Percentiles rank a stretch among this genome's conserved stretches.
phyloP scores from a whole-genome alignment of 495 filamentous ascomycete species.

The Aspergillus asperescens region DNA sequence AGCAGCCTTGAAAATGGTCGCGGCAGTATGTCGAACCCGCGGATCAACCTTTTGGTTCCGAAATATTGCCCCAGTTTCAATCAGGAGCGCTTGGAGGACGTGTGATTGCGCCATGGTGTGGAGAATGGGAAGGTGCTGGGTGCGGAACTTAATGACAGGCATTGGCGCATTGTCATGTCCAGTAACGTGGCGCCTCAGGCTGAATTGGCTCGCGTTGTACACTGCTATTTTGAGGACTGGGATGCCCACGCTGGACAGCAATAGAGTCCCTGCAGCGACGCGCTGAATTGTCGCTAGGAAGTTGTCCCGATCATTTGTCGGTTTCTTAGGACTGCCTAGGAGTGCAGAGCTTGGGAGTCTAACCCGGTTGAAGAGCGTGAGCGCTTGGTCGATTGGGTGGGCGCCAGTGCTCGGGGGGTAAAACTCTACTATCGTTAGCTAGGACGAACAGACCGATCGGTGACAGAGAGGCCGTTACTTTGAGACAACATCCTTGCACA shows the following conservation, averaged over 20 bases:
- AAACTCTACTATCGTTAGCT: too few species aligned
- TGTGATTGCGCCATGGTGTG: slow-evolving; percentile 26
- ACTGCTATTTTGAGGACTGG: slow-evolving; percentile 19
- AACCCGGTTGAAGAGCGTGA: slow-evolving; percentile 34
- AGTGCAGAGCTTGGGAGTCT: slow-evolving; percentile 25
- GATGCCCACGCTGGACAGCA: slow-evolving; percentile 19
- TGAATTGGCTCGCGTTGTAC: slow-evolving; percentile 25
- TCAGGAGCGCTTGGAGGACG: slow-evolving; percentile 28
- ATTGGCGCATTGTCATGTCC: background rate
- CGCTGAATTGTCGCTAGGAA: slow-evolving; percentile 27
- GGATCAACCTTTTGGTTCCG: slow-evolving; percentile 9
- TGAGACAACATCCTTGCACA: slow-evolving; percentile 29
- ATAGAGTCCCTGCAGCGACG: slow-evolving; percentile 24
- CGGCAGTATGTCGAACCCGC: slow-evolving; percentile 19
- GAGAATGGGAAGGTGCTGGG: slow-evolving; percentile 32
- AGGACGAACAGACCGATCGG: too few species aligned
- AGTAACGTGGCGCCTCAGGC: slow-evolving; percentile 18
- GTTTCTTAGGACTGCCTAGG: slow-evolving; percentile 19
- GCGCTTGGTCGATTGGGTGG: slow-evolving; percentile 30
- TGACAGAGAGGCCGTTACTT: slow-evolving; percentile 9
- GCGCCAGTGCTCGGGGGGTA: slow-evolving; percentile 26
- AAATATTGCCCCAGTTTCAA: slow-evolving; percentile 16
- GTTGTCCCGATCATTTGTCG: slow-evolving; percentile 13
- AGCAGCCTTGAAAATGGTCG: slow-evolving; percentile 29
- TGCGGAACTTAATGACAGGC: slow-evolving; percentile 33